Conservation (phyloP, 2,329 filamentous ascomycete species). For the Penicillium sp. region DNA sequence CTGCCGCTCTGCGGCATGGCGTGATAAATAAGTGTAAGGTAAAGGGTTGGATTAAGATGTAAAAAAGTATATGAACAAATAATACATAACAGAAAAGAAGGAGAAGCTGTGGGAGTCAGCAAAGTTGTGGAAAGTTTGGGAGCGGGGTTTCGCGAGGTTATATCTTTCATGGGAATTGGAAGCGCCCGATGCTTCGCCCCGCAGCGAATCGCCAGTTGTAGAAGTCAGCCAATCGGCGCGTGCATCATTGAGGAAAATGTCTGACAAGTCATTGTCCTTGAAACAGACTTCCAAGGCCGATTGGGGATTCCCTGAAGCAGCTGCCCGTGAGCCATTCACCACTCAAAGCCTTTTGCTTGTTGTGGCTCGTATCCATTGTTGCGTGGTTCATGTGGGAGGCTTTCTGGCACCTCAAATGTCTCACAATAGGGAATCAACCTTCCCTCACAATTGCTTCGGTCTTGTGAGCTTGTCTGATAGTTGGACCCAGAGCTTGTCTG, state of each 20-base stretch:
- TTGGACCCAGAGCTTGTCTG: neutral
- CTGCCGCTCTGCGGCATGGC: conserved; percentile 13
- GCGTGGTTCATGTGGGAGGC: neutral
- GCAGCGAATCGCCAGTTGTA: conserved; percentile 11
- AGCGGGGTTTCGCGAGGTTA: neutral
- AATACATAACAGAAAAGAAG: neutral
- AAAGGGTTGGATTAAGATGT: neutral
- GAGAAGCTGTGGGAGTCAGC: neutral
- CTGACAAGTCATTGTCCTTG: conserved; percentile 10
- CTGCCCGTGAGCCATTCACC: neutral
- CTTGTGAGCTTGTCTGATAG: neutral
- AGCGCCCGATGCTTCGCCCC: conserved; percentile 16
- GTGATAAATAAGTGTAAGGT: neutral
- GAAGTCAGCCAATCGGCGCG: neutral
- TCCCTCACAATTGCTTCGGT: neutral
- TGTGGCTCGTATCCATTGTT: neutral
- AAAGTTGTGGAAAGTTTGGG: neutral
- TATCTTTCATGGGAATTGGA: neutral
- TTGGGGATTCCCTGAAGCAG: neutral
- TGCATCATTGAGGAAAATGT: neutral
- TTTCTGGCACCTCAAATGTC: neutral
- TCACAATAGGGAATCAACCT: neutral
- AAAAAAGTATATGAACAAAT: neutral
- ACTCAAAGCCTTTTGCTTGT: neutral
- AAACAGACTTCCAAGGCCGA: neutral